Conservation (phyloP, 2,329 filamentous ascomycete species). For the Cladobotryum mycophilum region DNA sequence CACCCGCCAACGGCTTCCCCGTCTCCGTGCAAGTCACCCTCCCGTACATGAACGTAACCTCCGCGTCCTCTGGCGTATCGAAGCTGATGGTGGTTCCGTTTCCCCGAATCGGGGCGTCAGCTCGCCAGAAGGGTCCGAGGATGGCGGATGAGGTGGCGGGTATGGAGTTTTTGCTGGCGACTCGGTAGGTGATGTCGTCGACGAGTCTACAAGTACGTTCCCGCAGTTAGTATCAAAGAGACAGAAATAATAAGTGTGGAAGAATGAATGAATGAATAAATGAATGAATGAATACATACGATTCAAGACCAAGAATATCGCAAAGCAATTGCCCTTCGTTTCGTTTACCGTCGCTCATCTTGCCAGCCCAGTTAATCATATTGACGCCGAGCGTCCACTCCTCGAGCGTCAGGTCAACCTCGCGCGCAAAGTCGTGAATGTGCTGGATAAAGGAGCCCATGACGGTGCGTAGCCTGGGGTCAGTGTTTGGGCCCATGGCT, state of each 20-base stretch:
- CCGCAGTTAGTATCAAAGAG: neutral
- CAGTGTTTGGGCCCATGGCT: constrained; percentile 65
- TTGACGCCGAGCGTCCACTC: constrained; percentile 70
- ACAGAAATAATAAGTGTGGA: neutral
- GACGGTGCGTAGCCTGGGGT: constrained; percentile 61
- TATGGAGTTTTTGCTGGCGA: constrained; percentile 36
- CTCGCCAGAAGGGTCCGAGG: constrained; percentile 78
- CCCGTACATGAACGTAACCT: constrained; percentile 61
- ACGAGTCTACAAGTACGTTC: constrained; percentile 47
- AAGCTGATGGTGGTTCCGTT: constrained; percentile 63
- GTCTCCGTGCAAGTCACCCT: constrained; percentile 49
- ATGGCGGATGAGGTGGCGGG: constrained; percentile 68
- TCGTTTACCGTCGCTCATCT: constrained; percentile 60
- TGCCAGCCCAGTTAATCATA: constrained; percentile 54
- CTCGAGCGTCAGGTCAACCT: constrained; percentile 71
- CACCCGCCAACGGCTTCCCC: constrained; percentile 57
- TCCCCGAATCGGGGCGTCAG: constrained; percentile 61
- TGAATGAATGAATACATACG: constrained; percentile 31
- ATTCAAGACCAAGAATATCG: constrained; percentile 70
- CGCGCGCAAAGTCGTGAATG: constrained; percentile 74
- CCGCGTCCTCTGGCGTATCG: constrained; percentile 39
- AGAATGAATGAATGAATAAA: neutral
- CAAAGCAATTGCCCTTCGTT: constrained; percentile 70
- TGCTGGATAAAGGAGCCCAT: constrained; percentile 64
- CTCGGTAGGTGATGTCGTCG: constrained; percentile 72